Evolutionary conservation across 148 eudicot species (phyloP), one percentile per base, ranked within the genome.

Genomic region (Pharnaceum exiguum): DNA sequence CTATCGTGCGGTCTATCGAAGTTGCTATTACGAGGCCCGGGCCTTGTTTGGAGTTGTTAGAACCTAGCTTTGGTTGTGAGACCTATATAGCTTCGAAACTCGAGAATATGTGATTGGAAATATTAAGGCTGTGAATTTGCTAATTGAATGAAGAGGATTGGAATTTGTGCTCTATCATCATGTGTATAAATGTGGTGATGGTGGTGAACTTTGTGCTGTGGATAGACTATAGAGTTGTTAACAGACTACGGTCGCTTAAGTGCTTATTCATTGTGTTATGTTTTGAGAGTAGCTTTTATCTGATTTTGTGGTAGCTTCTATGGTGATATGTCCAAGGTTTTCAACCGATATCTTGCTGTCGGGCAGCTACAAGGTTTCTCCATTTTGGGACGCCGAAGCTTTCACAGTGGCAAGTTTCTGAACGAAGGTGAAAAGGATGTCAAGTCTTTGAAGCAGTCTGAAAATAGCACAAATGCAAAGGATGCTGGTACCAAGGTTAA

Each of bases 241-340:
- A 29, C 10, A 18, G 19, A 31, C 9, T 21, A 10, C 30, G 39
- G 40, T 42, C 54, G 55, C 33, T 46, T 48, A 17, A 11, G 16
- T 24, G 29, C 39, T 26, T 45, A 15, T 30, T 37, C 19, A 38
- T 46, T 39, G 22, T 46, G 21, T 9, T 65, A 37, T 51, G 31
- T 5, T 10, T 32, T 46, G 10, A 31, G 36, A 18, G 22, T 58
- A 63, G 51, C 60, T 22, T 30, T 46, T 56, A 56, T 68, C 77
- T 83, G 59, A 68, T 79, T 42, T 53, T 68, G 62, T 79, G 69
- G 72, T 77, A 81, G 83, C 67, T 55, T 73, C 29, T 73, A 49
- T 75, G 67, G 74, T 82, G 75, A 71, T 60, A 47, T 76, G 25
- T 65, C 75, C 79, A 85, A 82, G 87, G 84, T 71, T 66, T 54